Evolutionary conservation across 345 rosid species (phyloP), one percentile per base, ranked within the genome.

Genomic region (Durio zibethinus): DNA sequence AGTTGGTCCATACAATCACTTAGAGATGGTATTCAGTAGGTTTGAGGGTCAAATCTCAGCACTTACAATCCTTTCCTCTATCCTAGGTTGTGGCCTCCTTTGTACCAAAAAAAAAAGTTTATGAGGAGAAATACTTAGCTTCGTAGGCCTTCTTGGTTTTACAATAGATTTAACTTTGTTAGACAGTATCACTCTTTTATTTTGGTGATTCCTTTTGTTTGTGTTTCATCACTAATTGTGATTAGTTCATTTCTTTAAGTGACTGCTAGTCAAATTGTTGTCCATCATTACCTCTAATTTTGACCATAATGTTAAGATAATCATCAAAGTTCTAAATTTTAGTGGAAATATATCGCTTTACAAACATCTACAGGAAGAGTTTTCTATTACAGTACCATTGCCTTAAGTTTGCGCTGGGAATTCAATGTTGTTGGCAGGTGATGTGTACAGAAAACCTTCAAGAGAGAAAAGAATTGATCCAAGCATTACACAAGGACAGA

Each of bases 401-500:
- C 56, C 16, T 57, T 36, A 65, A 48, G 64, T 33, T 54, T 43
- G 16, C 18, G 10, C 53, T n/a, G 4, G 60, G 10, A 53, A 66
- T 79, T 75, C 53, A 56, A 57, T 23, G 43, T 3, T 15, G 45
- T 62, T 82, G 63, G 76, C 86, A 94, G 98, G 97, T 87, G 29
- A 90, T 95, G 99, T 91, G 93, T 72, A 88, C 84, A 9, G 91
- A 92, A 60, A 77, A 85, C 82, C 85, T 82, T 78, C 84, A 86
- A 83, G 99, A 95, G 88, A 90, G 87, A 85, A 86, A 74, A 76
- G 93, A 90, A 80, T 70, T 95, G 86, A 86, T 95, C 59, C 84
- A 86, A 27, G 86, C 94, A 75, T 81, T 90, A 64, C 93, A 87
- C 77, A 95, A 87, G 77, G 93, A 86, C 73, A 90, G 98, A 76